Evolutionary conservation across 2,329 filamentous ascomycete species (phyloP).

Genomic region (Diplodia intermedia): DNA sequence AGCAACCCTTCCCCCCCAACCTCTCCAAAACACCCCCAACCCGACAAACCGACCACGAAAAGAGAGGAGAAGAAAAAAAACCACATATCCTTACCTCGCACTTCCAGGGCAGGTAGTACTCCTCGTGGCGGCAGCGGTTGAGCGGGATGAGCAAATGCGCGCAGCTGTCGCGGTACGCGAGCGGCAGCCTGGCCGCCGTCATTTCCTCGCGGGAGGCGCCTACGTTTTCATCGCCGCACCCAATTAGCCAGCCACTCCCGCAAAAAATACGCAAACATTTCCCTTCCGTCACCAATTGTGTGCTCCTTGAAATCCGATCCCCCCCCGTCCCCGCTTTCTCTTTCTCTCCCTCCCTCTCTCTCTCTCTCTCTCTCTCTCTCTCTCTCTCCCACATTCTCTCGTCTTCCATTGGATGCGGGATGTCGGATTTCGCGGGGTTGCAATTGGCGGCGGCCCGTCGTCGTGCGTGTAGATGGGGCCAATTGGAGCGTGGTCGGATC

Average conservation of each 20-base stretch:
- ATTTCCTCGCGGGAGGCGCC: conserved; percentile 77
- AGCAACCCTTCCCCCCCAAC: background rate
- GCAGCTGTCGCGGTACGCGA: conserved; percentile 94
- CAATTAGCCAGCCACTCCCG: background rate
- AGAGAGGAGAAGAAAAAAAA: no score
- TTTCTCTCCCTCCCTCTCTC: background rate
- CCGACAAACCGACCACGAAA: background rate
- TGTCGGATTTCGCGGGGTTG: background rate
- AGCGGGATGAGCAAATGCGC: conserved; percentile 93
- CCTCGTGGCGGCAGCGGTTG: conserved; percentile 90
- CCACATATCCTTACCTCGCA: conserved; percentile 73
- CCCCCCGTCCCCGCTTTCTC: background rate
- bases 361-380: background rate
- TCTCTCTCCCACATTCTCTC: background rate
- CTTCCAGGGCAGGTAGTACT: conserved; percentile 97
- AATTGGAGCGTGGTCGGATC: background rate
- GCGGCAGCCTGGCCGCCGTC: conserved; percentile 85
- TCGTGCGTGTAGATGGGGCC: background rate
- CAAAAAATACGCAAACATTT: no score
- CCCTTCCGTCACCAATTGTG: no score
- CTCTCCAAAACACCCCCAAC: background rate
- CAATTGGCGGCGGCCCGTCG: background rate
- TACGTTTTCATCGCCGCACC: background rate
- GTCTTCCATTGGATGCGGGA: background rate
- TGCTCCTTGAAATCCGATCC: no score